Evolutionary conservation across 306 rosid genomes (phyloP).

Genomic region (Vicia villosa): DNA sequence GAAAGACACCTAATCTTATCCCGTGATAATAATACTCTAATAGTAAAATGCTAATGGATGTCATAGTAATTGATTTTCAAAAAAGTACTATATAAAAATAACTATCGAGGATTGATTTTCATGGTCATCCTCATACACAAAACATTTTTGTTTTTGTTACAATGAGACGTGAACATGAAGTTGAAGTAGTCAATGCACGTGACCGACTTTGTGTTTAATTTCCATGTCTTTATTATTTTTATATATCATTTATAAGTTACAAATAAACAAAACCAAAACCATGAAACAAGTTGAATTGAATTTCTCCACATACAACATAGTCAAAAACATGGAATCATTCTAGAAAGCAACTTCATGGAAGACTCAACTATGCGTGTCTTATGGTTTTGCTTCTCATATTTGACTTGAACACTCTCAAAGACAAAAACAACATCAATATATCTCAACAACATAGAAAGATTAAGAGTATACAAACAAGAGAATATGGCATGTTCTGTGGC

Average conservation of each 20-base stretch:
- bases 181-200: conserved; percentile 41
- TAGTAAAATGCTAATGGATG: too few species aligned
- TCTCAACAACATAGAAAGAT: not conserved
- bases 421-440: not conserved
- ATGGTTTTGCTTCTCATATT: conserved; percentile 31
- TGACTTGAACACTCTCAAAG: conserved; percentile 18
- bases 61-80: not conserved
- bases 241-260: conserved; percentile 1
- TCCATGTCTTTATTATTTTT: not conserved
- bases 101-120: conserved; percentile 21
- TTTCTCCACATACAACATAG: conserved; percentile 27
- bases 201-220: conserved; percentile 8
- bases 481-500: conserved; percentile 70
- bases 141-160: not conserved
- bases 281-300: conserved; percentile 33
- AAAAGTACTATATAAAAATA: not conserved
- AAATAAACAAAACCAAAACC: conserved; percentile 24
- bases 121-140: conserved; percentile 23
- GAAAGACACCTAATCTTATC: too few species aligned
- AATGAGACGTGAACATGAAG: not conserved
- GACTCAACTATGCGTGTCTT: conserved; percentile 34
- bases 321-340: conserved; percentile 41
- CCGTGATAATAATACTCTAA: too few species aligned
- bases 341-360: conserved; percentile 41
- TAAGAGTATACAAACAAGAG: not conserved